Percentiles rank a stretch among this genome's conserved stretches.
phyloP scores from a whole-genome alignment of 2,329 filamentous ascomycete species.

The Boeremia lycopersici region DNA sequence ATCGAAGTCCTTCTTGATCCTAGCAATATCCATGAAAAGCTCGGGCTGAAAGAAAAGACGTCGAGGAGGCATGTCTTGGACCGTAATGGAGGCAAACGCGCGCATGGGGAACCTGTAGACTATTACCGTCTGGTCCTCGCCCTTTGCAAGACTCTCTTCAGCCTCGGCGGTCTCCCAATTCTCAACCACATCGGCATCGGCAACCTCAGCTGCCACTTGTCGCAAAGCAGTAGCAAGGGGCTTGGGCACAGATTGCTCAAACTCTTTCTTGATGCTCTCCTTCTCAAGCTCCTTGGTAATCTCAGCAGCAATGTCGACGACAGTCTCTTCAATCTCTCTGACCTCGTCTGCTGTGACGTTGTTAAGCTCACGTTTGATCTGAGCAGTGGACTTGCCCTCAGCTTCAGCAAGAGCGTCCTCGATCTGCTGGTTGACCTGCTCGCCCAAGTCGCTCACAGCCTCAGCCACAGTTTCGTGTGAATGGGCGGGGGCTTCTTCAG shows the following conservation, averaged over 20 bases:
- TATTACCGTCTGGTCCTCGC: slow-evolving; percentile 70
- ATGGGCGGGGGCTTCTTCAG: slow-evolving; percentile 31
- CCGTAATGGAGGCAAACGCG: slow-evolving; percentile 88
- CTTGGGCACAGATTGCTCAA: slow-evolving; percentile 61
- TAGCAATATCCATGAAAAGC: slow-evolving; percentile 87
- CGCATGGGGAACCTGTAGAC: slow-evolving; percentile 97
- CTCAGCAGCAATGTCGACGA: slow-evolving; percentile 56
- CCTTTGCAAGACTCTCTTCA: slow-evolving; percentile 71
- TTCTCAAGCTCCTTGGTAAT: slow-evolving; percentile 58
- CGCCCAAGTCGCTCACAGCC: slow-evolving; percentile 69
- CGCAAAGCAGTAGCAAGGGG: slow-evolving; percentile 63
- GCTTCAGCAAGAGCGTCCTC: slow-evolving; percentile 67
- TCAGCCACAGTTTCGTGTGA: slow-evolving; percentile 70
- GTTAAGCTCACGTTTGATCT: slow-evolving; percentile 54
- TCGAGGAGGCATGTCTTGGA: slow-evolving; percentile 63
- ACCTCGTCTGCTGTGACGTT: slow-evolving; percentile 52
- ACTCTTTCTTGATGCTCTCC: slow-evolving; percentile 56
- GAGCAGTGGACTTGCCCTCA: slow-evolving; percentile 43
- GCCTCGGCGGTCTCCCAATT: slow-evolving; percentile 89
- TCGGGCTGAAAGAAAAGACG: slow-evolving; percentile 74
- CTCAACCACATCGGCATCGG: slow-evolving; percentile 69
- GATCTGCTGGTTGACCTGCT: slow-evolving; percentile 64
- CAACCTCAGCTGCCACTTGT: slow-evolving; percentile 62
- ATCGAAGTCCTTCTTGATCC: slow-evolving; percentile 96
- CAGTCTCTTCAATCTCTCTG: slow-evolving; percentile 60